Evolutionary conservation across 495 filamentous ascomycete genomes (phyloP), one percentile per base, ranked within the genome.

Genomic region (Podospora didyma): DNA sequence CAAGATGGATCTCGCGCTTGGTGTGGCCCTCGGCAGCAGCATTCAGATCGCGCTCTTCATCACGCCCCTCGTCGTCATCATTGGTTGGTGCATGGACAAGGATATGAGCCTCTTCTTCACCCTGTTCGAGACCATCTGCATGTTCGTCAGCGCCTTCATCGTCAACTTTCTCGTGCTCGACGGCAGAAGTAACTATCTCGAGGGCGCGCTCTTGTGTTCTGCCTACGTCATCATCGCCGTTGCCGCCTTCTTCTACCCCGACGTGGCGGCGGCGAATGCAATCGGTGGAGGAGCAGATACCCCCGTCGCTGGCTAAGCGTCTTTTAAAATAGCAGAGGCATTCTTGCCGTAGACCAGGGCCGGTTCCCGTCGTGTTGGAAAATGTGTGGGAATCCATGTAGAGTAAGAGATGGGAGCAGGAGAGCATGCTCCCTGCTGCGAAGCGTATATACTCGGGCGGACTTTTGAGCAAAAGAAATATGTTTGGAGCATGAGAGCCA

Each of bases 1-100:
- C 73, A 95, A 95, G 72, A 92, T 93, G 89, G 89, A 93, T 75
- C 73, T 93, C 34, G 84, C 90, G 1, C 89, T 95, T 56, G 90
- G 88, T 61, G 87, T 93, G 22, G 89, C 89, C 2, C 82, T 93
- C 7, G 90, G 90, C 19, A 87, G 82, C 51, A 87, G 82, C 60
- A 92, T 95, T 65, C 90, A 93, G 70, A 84, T 86, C 71, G 88
- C 90, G 10, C 77, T 95, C 48, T 92, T 93, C 71, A 82, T 95
- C 35, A 93, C 89, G 1, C 90, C 90, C 0, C 70, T 93, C 47
- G 79, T 91, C 17, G 88, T 95, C 19, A 80, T 92, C 16, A 75
- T 92, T 11, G 90, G 89, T 20, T 93, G 89, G 90, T 79, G 76
- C 61, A 79, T 93, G 77, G 71, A 78, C 59, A 88, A 84, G 62